Conservation (phyloP, 192 early-diverging fungal species). For the Linnemannia hyalina region DNA sequence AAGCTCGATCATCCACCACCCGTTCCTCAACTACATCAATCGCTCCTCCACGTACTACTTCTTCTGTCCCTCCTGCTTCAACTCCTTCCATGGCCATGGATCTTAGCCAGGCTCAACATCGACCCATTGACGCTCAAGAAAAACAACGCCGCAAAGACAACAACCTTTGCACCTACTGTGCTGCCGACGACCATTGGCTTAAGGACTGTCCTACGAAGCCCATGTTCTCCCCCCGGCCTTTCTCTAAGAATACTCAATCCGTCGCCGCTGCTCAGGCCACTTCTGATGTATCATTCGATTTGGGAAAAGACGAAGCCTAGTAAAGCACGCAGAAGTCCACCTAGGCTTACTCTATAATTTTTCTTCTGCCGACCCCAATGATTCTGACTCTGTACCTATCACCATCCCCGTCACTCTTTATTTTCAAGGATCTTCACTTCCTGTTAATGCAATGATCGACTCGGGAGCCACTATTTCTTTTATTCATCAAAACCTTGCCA, state of each 20-base stretch:
- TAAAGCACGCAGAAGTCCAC: constrained; percentile 2
- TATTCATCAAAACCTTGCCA: constrained; percentile 10
- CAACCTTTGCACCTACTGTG: background rate
- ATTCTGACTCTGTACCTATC: background rate
- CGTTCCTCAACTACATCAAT: background rate
- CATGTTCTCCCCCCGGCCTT: background rate
- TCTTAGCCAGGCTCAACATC: background rate
- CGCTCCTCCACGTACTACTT: background rate
- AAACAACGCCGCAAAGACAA: background rate
- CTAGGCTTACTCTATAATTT: constrained; percentile 10
- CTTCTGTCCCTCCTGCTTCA: background rate
- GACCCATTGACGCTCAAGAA: background rate
- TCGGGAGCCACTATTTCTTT: constrained; percentile 9
- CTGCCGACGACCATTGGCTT: background rate
- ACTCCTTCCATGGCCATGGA: background rate
- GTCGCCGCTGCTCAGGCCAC: background rate
- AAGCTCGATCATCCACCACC: background rate
- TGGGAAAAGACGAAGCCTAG: constrained; percentile 19
- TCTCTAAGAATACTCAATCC: too few relatives aligned
- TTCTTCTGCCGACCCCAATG: background rate
- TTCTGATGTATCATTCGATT: background rate
- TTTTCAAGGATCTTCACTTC: constrained; percentile 1
- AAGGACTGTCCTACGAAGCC: background rate
- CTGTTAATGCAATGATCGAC: constrained; percentile 6
- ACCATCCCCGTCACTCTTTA: constrained; percentile 3